A percentile compares a stretch with the other conserved stretches of the same genome.
These are phyloP conservation scores for Hypericum androsaemum DNA, from an alignment of 345 rosid species.

Conservation along the genomic window DNA sequence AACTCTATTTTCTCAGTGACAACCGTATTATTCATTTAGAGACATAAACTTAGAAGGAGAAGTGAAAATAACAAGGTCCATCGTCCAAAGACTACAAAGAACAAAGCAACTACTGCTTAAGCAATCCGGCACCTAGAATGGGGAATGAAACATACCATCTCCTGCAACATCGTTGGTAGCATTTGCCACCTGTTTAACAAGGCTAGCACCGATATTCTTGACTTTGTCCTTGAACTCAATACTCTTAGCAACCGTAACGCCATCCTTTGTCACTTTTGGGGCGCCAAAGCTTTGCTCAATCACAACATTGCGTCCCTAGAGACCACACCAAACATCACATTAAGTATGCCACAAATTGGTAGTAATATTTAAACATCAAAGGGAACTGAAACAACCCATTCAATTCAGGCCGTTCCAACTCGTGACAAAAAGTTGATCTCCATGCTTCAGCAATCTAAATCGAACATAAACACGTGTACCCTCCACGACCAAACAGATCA, in stretches of 20 bases:
- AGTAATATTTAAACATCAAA: too few relatives aligned
- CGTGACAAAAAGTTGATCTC: too few relatives aligned
- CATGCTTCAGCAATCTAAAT: neutral
- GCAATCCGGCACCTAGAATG: neutral
- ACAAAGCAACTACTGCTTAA: neutral
- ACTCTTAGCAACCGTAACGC: constrained; percentile 96
- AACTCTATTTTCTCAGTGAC: neutral
- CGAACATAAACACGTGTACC: neutral
- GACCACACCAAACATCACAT: neutral
- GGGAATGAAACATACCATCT: constrained; percentile 49
- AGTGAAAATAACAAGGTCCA: too few relatives aligned
- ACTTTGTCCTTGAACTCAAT: constrained; percentile 83
- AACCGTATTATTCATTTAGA: too few relatives aligned
- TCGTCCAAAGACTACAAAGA: neutral
- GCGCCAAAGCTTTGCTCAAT: constrained; percentile 94
- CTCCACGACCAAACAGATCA: neutral
- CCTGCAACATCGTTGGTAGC: constrained; percentile 96
- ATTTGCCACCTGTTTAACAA: constrained; percentile 97
- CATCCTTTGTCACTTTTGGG: constrained; percentile 97
- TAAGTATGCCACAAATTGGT: too few relatives aligned
- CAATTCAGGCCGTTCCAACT: too few relatives aligned
- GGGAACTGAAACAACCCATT: too few relatives aligned
- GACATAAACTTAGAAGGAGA: too few relatives aligned
- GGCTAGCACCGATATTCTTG: constrained; percentile 93
- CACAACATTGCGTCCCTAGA: constrained; percentile 88